phyloP scores from a whole-genome alignment of 2,329 filamentous ascomycete species.

The Diaporthe caulivora region DNA sequence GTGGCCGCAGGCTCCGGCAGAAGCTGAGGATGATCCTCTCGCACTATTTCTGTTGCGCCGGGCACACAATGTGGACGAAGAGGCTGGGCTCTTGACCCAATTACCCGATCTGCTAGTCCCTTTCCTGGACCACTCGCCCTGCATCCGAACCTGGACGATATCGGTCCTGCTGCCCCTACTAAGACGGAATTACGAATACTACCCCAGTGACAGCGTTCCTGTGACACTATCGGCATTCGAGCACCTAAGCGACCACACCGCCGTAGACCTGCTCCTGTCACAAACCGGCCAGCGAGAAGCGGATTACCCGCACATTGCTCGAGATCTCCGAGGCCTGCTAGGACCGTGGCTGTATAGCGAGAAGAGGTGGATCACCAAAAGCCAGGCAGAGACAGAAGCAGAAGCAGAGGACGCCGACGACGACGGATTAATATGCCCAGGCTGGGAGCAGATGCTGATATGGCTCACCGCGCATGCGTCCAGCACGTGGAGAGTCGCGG shows the following conservation, averaged over 20 bases:
- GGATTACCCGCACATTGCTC: slow-evolving; percentile 60
- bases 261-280: slow-evolving; percentile 72
- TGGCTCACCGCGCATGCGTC: slow-evolving; percentile 75
- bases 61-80: slow-evolving; percentile 76
- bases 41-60: slow-evolving; percentile 76
- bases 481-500: slow-evolving; percentile 71
- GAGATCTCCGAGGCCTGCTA: slow-evolving; percentile 76
- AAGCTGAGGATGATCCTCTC: slow-evolving; percentile 66
- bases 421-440: slow-evolving; percentile 59
- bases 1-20: slow-evolving; percentile 59
- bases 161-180: slow-evolving; percentile 77
- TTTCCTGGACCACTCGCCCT: slow-evolving; percentile 73
- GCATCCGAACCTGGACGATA: slow-evolving; percentile 76
- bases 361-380: slow-evolving; percentile 63
- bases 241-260: slow-evolving; percentile 67
- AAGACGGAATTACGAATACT: slow-evolving; percentile 77
- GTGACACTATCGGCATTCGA: slow-evolving; percentile 75
- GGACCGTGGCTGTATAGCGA: slow-evolving; percentile 81
- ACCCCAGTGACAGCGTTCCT: slow-evolving; percentile 62
- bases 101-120: slow-evolving; percentile 76
- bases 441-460: slow-evolving; percentile 77
- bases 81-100: slow-evolving; percentile 78
- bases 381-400: slow-evolving; percentile 38
- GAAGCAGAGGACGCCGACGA: slow-evolving; percentile 43
- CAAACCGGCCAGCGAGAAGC: slow-evolving; percentile 61